phyloP scores from a whole-genome alignment of 495 filamentous ascomycete genomes.

The Pseudotulostoma volvatum region DNA sequence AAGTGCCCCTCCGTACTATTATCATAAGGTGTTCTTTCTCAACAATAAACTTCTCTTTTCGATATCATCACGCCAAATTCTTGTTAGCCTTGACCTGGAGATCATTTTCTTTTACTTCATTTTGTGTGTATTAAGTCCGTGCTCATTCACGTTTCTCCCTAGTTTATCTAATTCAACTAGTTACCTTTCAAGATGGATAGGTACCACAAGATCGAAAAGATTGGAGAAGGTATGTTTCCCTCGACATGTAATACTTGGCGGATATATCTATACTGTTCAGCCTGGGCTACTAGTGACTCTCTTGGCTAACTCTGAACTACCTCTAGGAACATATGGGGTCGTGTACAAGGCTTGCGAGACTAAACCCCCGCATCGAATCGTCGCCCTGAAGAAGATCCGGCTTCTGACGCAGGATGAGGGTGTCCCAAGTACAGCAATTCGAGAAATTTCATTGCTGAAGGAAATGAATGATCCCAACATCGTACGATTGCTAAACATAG shows the following conservation, averaged over 20 bases:
- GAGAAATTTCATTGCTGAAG: conserved; percentile 89
- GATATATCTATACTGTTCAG: background rate
- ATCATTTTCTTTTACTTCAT: too few relatives aligned
- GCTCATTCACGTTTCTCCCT: too few relatives aligned
- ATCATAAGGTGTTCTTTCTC: too few relatives aligned
- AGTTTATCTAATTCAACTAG: too few relatives aligned
- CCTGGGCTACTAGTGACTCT: background rate
- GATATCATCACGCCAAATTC: too few relatives aligned
- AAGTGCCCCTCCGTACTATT: too few relatives aligned
- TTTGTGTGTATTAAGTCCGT: too few relatives aligned
- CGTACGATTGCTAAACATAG: conserved; percentile 81
- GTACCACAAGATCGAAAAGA: conserved; percentile 99
- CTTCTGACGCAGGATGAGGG: conserved; percentile 96
- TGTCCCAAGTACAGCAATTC: conserved; percentile 89
- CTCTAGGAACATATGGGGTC: conserved; percentile 72
- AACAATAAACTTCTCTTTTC: too few relatives aligned
- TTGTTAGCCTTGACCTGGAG: too few relatives aligned
- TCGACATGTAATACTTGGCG: too few relatives aligned
- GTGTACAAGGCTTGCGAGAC: conserved; percentile 87
- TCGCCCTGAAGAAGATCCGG: conserved; percentile 96
- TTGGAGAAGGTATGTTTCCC: conserved; percentile 67
- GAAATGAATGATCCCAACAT: conserved; percentile 96
- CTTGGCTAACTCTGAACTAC: background rate
- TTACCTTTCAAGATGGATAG: conserved; percentile 83
- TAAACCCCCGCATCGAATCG: conserved; percentile 58